Evolutionary conservation across 768 basidiomycete species (phyloP), one percentile per base, ranked within the genome.

Genomic region (Lyophyllum decastes): DNA sequence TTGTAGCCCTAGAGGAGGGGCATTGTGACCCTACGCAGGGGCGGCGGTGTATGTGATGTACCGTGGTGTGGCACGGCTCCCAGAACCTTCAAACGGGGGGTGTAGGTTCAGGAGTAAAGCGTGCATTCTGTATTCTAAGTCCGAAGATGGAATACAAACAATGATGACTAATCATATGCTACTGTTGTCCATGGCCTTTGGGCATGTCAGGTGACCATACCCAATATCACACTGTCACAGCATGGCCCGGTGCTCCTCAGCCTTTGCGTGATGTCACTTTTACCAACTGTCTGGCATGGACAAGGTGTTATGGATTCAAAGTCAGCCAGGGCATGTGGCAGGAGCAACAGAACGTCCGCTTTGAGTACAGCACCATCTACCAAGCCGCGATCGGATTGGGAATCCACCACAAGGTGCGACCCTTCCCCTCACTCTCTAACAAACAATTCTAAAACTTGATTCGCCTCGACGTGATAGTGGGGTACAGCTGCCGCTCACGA

Each of bases 211-310:
- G n/a, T n/a, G n/a, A n/a, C n/a, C n/a, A n/a, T n/a, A n/a, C n/a
- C n/a, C n/a, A n/a, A n/a, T n/a, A n/a, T n/a, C n/a, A n/a, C n/a
- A n/a, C n/a, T n/a, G n/a, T n/a, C n/a, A n/a, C n/a, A n/a, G n/a
- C n/a, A n/a, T n/a, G n/a, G 19, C 57, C 57, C 1, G 57, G 57
- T 4, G 35, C 27, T 14, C 30, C 57, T 2, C 57, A 58, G 40
- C 43, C 49, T 2, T 22, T 52, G 16, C 10, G 19, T 22, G 43
- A 58, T 26, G 57, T 58, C 27, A 58, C 50, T 7, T 58, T 58
- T 41, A 45, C 33, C 52, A 60, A 60, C 30, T 47, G 47, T 16
- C 27, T 60, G 25, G 58, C 58, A 19, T 55, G 58, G 58, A 60
- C 48, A 9, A 24, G 38, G 14, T 60, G 54, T 40, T 55, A 60